Percentiles rank a stretch among this genome's conserved stretches.
Conservation (phyloP, 768 basidiomycete species). For the Dioszegia crocea region DNA sequence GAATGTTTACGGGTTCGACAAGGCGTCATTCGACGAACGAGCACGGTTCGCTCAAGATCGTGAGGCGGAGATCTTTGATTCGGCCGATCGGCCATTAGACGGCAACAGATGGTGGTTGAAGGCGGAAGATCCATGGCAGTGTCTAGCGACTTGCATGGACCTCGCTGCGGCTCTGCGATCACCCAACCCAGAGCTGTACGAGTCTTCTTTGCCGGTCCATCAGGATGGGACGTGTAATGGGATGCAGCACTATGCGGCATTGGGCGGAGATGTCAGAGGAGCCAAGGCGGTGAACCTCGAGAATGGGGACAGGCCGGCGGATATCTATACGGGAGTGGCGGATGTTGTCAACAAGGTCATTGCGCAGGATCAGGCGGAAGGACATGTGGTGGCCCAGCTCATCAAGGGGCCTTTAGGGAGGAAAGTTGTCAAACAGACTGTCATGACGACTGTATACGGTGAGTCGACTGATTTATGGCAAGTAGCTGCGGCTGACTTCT, state of each 20-base stretch:
- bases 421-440: slow-evolving; percentile 97
- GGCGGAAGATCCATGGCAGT: slow-evolving; percentile 97
- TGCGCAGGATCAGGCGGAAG: slow-evolving; percentile 40
- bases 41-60: slow-evolving; percentile 69
- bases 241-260: slow-evolving; percentile 94
- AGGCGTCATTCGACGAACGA: slow-evolving; percentile 90
- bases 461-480: not conserved
- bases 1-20: slow-evolving; percentile 89
- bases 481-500: not conserved
- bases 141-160: slow-evolving; percentile 86
- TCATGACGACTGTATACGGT: slow-evolving; percentile 99
- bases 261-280: slow-evolving; percentile 84
- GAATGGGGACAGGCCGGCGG: slow-evolving; percentile 77
- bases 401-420: slow-evolving; percentile 74
- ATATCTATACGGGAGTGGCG: slow-evolving; percentile 91
- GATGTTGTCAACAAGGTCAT: slow-evolving; percentile 73
- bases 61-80: slow-evolving; percentile 73
- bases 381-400: slow-evolving; percentile 57
- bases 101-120: slow-evolving; percentile 81
- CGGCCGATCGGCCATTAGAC: slow-evolving; percentile 71
- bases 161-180: slow-evolving; percentile 73
- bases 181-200: slow-evolving; percentile 58
- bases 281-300: slow-evolving; percentile 89
- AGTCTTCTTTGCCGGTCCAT: slow-evolving; percentile 79
- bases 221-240: slow-evolving; percentile 99